phyloP scores from a whole-genome alignment of 2,329 filamentous ascomycete genomes.

The Hortaea sp. region DNA sequence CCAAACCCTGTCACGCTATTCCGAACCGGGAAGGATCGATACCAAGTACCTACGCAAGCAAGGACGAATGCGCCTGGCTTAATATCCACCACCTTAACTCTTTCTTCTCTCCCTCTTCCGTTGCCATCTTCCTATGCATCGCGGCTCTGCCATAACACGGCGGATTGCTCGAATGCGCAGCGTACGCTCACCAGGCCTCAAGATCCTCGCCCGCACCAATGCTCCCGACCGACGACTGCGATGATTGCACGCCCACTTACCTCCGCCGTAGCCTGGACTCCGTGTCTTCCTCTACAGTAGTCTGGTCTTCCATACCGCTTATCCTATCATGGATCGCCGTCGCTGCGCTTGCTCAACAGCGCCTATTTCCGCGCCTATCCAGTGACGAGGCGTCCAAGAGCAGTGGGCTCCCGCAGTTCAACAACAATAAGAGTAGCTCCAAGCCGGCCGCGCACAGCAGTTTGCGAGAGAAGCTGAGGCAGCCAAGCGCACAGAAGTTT shows the following conservation, averaged over 20 bases:
- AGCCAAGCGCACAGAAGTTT: constrained; percentile 27
- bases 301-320: constrained; percentile 59
- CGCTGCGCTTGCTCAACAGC: constrained; percentile 52
- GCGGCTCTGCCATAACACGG: too few relatives aligned
- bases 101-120: too few relatives aligned
- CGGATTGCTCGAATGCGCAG: too few relatives aligned
- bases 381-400: constrained; percentile 42
- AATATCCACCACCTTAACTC: too few relatives aligned
- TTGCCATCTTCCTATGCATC: too few relatives aligned
- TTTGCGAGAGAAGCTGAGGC: constrained; percentile 10
- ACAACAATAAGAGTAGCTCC: constrained; percentile 28
- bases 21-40: too few relatives aligned
- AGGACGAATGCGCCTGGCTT: too few relatives aligned
- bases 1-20: too few relatives aligned
- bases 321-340: constrained; percentile 58
- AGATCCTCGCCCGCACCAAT: not conserved
- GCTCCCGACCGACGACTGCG: constrained; percentile 36
- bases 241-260: constrained; percentile 48
- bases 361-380: constrained; percentile 64
- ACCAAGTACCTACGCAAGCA: too few relatives aligned
- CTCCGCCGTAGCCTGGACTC: constrained; percentile 30
- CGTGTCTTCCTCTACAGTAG: constrained; percentile 38
- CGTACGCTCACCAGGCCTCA: too few relatives aligned
- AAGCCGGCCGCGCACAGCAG: constrained; percentile 9
- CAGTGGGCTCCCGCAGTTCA: constrained; percentile 52